Base-by-base conservation (phyloP, 495 filamentous ascomycete genomes). In the Chaetomium cochliodes region DNA sequence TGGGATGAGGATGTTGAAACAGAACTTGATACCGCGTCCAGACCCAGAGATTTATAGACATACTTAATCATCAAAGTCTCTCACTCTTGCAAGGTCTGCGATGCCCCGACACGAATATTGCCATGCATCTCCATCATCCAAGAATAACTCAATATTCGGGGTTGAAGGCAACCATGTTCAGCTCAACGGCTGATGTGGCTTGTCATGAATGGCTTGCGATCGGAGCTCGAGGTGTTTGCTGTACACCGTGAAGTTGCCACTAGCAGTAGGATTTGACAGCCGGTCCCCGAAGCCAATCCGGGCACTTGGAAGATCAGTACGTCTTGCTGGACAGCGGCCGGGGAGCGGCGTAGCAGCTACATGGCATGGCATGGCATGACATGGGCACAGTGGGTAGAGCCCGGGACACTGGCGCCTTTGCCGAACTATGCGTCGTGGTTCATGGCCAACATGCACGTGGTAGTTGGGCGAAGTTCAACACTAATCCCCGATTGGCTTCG, bases 191-290 rank as follows among this genome's bases (percentile, higher is more conserved):
- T 55, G 60, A 47, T 28, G 37, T 47, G 60, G 20, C 60, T 13
- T 20, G 39, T 15, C 15, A 16, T 55, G 60, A 62, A 44, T 62
- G 39, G 60, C 50, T 62, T 20, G 5, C 30, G 47, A 12, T 52
- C 47, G 16, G 30, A 20, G 18, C n/a, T 25, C 6, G 53, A 30
- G 18, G 5, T 44, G 41, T 16, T 44, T 16, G 13, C 41, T 44
- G 41, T 18, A 33, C 52, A 22, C 22, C 20, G 20, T 6, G n/a
- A 25, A 16, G 54, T n/a, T 39, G 54, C 33, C 33, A 44, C 20
- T 13, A 20, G 55, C 55, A 58, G 23, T 8, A 46, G 39, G 39
- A 58, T 6, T 18, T n/a, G n/a, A 37, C 15, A 12, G 11, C 3
- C 55, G n/a, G 37, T 26, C 6, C 33, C 39, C 37, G 55, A 33